These are phyloP conservation scores for Amanita brunnescens DNA, from an alignment of 768 basidiomycete species.

Conservation along the genomic window DNA sequence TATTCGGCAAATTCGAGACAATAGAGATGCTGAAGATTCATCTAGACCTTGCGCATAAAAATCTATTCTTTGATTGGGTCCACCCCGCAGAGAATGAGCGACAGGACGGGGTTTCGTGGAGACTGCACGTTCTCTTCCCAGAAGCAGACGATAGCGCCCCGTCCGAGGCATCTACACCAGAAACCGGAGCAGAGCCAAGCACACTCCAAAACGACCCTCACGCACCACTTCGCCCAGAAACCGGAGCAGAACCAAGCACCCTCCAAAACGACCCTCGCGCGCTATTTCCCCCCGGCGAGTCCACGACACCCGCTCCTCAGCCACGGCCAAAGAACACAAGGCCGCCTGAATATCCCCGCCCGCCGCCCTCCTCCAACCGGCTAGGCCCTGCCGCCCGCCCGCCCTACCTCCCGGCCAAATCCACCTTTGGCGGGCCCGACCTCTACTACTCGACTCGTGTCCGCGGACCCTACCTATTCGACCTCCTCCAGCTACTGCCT, in stretches of 20 bases:
- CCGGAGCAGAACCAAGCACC: neutral
- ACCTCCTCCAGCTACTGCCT: constrained; percentile 51
- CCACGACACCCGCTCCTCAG: constrained; percentile 8
- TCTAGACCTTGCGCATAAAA: constrained; percentile 18
- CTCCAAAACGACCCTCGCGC: neutral
- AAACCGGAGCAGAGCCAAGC: neutral
- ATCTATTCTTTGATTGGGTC: constrained; percentile 17
- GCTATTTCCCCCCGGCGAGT: neutral
- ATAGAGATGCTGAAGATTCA: constrained; percentile 20
- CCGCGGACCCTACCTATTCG: constrained; percentile 55
- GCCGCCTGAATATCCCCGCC: constrained; percentile 24
- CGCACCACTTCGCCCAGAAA: neutral
- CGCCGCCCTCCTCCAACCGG: constrained; percentile 33
- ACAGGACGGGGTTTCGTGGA: neutral
- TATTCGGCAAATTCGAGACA: constrained; percentile 16
- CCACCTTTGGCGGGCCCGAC: constrained; percentile 36
- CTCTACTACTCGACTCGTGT: constrained; percentile 57
- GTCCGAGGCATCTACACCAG: neutral
- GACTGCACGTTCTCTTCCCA: constrained; percentile 6
- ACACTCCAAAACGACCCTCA: neutral
- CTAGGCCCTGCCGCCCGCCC: constrained; percentile 41
- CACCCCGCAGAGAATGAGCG: neutral
- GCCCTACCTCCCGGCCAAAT: constrained; percentile 45
- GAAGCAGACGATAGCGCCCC: neutral
- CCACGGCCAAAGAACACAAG: neutral